A percentile compares a stretch with the other conserved stretches of the same genome.
phyloP scores from a whole-genome alignment of 2,329 filamentous ascomycete species.

The Cladobotryum mycophilum region DNA sequence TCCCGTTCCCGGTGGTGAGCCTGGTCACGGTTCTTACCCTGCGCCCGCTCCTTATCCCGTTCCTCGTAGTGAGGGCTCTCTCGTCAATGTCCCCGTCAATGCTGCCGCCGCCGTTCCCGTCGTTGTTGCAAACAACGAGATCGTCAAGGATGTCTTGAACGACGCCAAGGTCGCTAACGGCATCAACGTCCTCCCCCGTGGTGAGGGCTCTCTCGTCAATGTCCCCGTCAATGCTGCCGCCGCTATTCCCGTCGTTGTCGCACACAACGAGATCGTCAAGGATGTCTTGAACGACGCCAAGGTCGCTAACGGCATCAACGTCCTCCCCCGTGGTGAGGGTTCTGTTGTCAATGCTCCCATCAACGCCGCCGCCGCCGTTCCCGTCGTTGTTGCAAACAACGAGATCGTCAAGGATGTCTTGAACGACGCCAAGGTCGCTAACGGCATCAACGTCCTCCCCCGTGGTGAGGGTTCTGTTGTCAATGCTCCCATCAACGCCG shows the following conservation, averaged over 20 bases:
- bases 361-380: not conserved
- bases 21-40: no score
- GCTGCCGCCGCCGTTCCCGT: no score
- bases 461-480: not conserved
- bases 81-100: no score
- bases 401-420: not conserved
- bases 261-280: not conserved
- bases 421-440: not conserved
- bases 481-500: not conserved
- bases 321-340: not conserved
- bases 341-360: not conserved
- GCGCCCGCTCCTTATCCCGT: not conserved
- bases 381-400: not conserved
- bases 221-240: no score
- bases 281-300: not conserved
- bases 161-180: no score
- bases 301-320: not conserved
- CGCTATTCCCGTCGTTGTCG: no score
- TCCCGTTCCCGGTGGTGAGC: not conserved
- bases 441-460: not conserved
- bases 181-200: no score
- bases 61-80: no score
- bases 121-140: no score
- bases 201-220: no score
- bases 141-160: no score